These are phyloP conservation scores for Castanea mollissima DNA, from an alignment of 306 rosid genomes.

Conservation along the genomic window DNA sequence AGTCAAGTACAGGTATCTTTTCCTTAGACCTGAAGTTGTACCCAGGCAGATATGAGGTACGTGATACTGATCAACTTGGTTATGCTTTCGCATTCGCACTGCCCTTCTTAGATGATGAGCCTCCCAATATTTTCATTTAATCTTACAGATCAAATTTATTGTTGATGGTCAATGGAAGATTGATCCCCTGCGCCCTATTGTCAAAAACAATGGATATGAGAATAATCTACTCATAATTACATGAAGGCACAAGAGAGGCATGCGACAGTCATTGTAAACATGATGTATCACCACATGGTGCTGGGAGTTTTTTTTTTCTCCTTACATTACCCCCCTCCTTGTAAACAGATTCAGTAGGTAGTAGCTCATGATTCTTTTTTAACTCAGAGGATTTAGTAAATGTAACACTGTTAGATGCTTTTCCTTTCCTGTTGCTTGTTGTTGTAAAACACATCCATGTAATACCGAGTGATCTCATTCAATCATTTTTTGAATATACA, in stretches of 20 bases:
- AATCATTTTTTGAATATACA: not conserved
- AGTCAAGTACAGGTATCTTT: conserved; percentile 62
- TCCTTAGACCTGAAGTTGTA: conserved; percentile 64
- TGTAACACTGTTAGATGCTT: conserved; percentile 7
- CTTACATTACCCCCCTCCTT: not conserved
- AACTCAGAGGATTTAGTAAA: not conserved
- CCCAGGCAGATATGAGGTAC: conserved; percentile 93
- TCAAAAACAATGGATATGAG: conserved; percentile 46
- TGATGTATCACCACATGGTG: not conserved
- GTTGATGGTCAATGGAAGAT: conserved; percentile 92
- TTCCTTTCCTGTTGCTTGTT: not conserved
- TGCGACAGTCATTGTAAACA: not conserved
- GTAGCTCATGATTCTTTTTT: conserved; percentile 45
- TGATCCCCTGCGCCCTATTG: conserved; percentile 77
- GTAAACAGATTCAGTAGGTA: conserved; percentile 19
- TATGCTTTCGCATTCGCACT: not conserved
- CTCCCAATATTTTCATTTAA: not conserved
- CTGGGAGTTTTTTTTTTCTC: conserved; percentile 8
- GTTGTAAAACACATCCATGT: conserved; percentile 14
- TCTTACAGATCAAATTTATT: conserved; percentile 78
- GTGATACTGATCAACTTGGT: conserved; percentile 11
- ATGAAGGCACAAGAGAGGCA: conserved; percentile 33
- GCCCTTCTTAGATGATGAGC: not conserved
- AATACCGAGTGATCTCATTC: conserved; percentile 15
- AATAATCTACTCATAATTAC: conserved; percentile 66